A percentile compares a stretch with the other conserved stretches of the same genome.
Conservation (phyloP, 1,139 yeast species). For the Candida neerlandica region DNA sequence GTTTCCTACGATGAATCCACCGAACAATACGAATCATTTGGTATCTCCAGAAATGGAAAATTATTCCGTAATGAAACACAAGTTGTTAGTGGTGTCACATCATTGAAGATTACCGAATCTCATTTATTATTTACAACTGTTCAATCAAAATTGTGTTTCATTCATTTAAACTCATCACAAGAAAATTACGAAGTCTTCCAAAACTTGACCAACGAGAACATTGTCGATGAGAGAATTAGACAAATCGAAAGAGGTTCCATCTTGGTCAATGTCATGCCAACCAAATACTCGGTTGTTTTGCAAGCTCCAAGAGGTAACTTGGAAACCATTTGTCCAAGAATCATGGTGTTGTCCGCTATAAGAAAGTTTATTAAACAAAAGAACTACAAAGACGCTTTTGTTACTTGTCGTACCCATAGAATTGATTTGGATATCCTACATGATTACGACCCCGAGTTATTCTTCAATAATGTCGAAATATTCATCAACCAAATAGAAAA, state of each 20-base stretch:
- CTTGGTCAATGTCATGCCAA: constrained; percentile 78
- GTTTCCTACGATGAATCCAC: constrained; percentile 34
- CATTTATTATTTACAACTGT: constrained; percentile 87
- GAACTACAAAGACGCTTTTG: constrained; percentile 71
- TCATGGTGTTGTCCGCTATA: constrained; percentile 85
- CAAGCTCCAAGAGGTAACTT: constrained; percentile 97
- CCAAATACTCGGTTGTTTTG: constrained; percentile 77
- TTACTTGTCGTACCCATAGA: constrained; percentile 86
- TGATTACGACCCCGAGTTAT: constrained; percentile 79
- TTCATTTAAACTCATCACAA: constrained; percentile 59
- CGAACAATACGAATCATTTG: constrained; percentile 55
- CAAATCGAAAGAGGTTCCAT: constrained; percentile 89
- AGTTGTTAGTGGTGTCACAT: constrained; percentile 80
- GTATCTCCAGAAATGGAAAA: constrained; percentile 73
- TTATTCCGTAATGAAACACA: constrained; percentile 64
- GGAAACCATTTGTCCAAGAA: constrained; percentile 91
- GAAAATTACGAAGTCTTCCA: constrained; percentile 28
- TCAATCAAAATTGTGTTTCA: constrained; percentile 79
- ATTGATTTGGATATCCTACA: constrained; percentile 87
- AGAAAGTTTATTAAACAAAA: constrained; percentile 62
- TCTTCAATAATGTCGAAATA: constrained; percentile 61
- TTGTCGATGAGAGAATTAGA: constrained; percentile 79
- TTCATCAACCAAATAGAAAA: constrained; percentile 72
- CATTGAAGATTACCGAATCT: constrained; percentile 71
- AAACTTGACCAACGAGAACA: constrained; percentile 21